Evolutionary conservation across 2,329 filamentous ascomycete species (phyloP).

Genomic region (Colletotrichum tropicicola): DNA sequence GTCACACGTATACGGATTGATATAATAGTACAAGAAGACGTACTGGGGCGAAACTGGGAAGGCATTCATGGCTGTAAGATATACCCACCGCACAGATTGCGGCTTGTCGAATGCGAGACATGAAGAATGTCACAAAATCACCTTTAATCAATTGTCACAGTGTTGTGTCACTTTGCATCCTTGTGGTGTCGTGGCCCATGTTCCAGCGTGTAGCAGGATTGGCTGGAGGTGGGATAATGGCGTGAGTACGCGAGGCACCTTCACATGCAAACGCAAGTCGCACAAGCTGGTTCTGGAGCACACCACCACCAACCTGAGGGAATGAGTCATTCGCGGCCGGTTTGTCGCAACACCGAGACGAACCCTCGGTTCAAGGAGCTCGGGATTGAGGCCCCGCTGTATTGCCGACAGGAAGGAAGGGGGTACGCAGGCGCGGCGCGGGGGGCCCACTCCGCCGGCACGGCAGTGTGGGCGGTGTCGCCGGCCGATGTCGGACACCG

Average conservation of each 20-base stretch:
- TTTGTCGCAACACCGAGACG: neutral
- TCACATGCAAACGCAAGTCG: neutral
- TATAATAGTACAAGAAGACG: neutral
- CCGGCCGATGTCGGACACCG: constrained; percentile 22
- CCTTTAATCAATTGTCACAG: neutral
- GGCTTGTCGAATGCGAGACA: constrained; percentile 10
- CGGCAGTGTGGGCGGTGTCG: neutral
- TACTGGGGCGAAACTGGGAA: neutral
- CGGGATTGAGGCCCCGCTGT: neutral
- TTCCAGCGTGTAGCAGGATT: neutral
- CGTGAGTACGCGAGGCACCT: neutral
- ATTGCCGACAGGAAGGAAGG: neutral
- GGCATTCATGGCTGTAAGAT: constrained; percentile 1
- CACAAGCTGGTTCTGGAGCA: neutral
- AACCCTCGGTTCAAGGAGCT: neutral
- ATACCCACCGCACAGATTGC: constrained; percentile 23
- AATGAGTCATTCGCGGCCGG: constrained; percentile 1
- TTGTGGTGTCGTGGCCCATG: neutral
- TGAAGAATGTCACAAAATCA: neutral
- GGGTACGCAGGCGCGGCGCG: neutral
- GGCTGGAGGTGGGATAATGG: neutral
- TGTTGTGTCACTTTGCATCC: too few species aligned
- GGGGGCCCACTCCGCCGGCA: neutral
- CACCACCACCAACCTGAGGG: neutral
- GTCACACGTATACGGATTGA: constrained; percentile 11